Evolutionary conservation across 2,329 filamentous ascomycete species (phyloP).

Genomic region (Aspergillus sp.): DNA sequence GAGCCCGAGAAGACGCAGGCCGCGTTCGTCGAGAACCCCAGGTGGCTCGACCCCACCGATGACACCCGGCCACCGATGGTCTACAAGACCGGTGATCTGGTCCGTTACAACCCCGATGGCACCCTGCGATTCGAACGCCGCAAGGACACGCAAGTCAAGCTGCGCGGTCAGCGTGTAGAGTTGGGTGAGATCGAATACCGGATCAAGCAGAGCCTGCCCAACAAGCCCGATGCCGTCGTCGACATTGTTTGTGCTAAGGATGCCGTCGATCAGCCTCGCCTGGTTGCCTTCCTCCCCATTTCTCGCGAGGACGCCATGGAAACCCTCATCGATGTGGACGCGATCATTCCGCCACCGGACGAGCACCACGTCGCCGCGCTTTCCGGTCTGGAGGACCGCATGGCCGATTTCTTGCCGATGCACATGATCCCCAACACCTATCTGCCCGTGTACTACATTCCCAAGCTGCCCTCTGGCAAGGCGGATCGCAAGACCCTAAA

Average conservation of each 20-base stretch:
- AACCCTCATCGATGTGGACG: not conserved
- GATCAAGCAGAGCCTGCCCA: slow-evolving; percentile 31
- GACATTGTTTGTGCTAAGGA: slow-evolving; percentile 52
- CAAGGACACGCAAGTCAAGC: slow-evolving; percentile 32
- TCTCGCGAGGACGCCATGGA: not conserved
- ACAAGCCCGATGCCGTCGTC: slow-evolving; percentile 44
- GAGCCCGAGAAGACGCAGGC: slow-evolving; percentile 7
- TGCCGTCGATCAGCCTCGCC: slow-evolving; percentile 38
- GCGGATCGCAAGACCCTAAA: slow-evolving; percentile 9
- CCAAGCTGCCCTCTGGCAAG: slow-evolving; percentile 10
- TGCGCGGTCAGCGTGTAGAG: slow-evolving; percentile 33
- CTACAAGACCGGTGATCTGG: slow-evolving; percentile 28
- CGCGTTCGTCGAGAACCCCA: slow-evolving; percentile 4
- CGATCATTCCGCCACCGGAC: slow-evolving; percentile 7
- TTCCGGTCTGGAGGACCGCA: slow-evolving; percentile 4
- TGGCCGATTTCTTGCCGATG: slow-evolving; percentile 8
- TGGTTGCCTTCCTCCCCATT: slow-evolving; percentile 46
- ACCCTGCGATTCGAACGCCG: slow-evolving; percentile 20
- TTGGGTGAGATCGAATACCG: slow-evolving; percentile 29
- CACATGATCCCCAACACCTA: slow-evolving; percentile 12
- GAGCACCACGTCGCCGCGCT: slow-evolving; percentile 5
- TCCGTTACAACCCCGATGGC: slow-evolving; percentile 19
- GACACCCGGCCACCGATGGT: slow-evolving; percentile 3
- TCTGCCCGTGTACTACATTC: slow-evolving; percentile 6
- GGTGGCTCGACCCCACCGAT: slow-evolving; percentile 5